Base-by-base conservation (phyloP, 805 yeast species). In the Priceomyces melissophilus region DNA sequence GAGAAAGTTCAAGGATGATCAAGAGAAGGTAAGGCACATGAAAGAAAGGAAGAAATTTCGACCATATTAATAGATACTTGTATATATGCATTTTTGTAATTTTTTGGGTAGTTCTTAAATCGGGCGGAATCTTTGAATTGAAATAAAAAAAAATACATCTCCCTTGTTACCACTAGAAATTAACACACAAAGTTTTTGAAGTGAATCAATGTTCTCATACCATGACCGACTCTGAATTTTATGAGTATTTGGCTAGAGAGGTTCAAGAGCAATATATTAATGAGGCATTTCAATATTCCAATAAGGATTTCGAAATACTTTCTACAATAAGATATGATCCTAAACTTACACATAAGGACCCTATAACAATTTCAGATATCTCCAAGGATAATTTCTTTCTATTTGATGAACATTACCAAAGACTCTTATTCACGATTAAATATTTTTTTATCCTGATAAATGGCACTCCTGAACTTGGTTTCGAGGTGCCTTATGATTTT, bases 1-100 rank as follows among this genome's bases (percentile, higher is more conserved):
- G 57, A 71, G 64, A 42, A 87, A 89, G 59, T 93, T 90, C 68
- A 88, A 87, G 61, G 81, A 81, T 46, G 99, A 93, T 63, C 97
- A 93, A 67, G 91, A 83, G 52, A 82, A 82, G 61, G 86, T 93
- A 39, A 78, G 76, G 50, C 64, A 75, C 45, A 81, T 93, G 82
- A 87, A 77, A 60, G 89, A 85, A 49, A 84, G 79, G 71, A 83
- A 83, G 60, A 79, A 82, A 57, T 90, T 91, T 65, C 82, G 81
- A 55, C 99, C 98, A 0, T 91, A 87, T 60, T 84, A 66, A 39
- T 9, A 30, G 17, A 20, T 8, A 11, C 35, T 32, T 15, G 35
- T 15, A 13, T 13, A 32, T 32, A 11, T 32, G 35, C 20, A 11
- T 32, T 13, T 32, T 13, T 11, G n/a, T 32, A 32, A 13, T 6